Evolutionary conservation across 768 basidiomycete species (phyloP), one percentile per base, ranked within the genome.

Genomic region (Polyporus arcularius): DNA sequence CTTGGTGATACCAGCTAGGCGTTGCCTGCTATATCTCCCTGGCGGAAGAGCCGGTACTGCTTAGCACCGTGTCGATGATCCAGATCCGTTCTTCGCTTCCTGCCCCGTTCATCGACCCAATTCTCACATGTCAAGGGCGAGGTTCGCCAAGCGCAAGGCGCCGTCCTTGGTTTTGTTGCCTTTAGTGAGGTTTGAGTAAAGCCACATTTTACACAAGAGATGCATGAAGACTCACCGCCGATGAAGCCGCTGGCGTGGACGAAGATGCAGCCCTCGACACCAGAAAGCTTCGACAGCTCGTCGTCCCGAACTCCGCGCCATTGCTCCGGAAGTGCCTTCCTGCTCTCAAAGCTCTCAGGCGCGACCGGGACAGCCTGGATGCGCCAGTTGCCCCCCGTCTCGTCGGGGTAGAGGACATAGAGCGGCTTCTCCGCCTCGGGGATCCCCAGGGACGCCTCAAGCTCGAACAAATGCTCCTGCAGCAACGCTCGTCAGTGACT

Each of bases 211-310:
- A 32, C 16, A 21, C 47, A n/a, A 10, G 12, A n/a, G 35, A 10
- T 5, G 21, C 16, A 16, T 12, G 10, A 16, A 2, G 56, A 32
- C 84, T 62, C 63, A 87, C 95, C 95, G 68, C 97, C 97, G 69
- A 95, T 98, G 73, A 99, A 99, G 8, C 97, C 97, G 60, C 89
- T 90, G 1, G 96, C 94, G 75, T 99, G 97, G 28, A 96, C 87
- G 70, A 99, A 99, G 55, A 97, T 85, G 53, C 96, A 83, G 1
- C 88, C 94, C 0, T 85, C 82, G 61, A 98, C 85, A 2, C 93
- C 92, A 15, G 85, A 85, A 7, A 84, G 75, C 64, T 83, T 76
- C 49, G 88, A 90, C 42, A 99, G 78, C 47, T 83, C 82, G 10
- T 92, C 90, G 72, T 98, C 96, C 49, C 97, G 81, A 41, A 94